These are phyloP conservation scores for Talaromyces ruber DNA, from an alignment of 495 filamentous ascomycete species.

Conservation along the genomic window DNA sequence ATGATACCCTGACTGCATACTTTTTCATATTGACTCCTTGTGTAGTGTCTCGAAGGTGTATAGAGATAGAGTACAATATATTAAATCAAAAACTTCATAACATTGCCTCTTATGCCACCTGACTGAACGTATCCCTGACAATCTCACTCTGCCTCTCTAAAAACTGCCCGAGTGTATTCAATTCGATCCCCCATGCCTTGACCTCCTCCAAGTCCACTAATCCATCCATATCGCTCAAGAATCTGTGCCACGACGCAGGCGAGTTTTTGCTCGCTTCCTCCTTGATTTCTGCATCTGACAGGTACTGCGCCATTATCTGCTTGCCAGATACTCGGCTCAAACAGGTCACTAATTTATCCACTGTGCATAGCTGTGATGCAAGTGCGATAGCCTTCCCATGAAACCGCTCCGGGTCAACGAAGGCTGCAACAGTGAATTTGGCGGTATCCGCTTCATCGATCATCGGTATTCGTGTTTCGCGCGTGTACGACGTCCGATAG, in stretches of 20 bases:
- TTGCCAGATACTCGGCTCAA: constrained; percentile 23
- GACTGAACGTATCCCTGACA: constrained; percentile 16
- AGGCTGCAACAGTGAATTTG: constrained; percentile 32
- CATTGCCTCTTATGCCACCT: background rate
- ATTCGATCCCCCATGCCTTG: constrained; percentile 19
- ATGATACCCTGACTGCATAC: background rate
- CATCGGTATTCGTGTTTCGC: constrained; percentile 24
- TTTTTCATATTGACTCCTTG: background rate
- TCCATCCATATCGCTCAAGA: constrained; percentile 18
- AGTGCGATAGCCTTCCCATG: constrained; percentile 27
- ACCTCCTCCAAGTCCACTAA: constrained; percentile 28
- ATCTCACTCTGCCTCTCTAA: constrained; percentile 25
- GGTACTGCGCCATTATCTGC: constrained; percentile 20
- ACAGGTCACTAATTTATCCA: constrained; percentile 20
- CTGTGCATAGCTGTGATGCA: constrained; percentile 24
- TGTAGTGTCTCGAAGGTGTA: background rate
- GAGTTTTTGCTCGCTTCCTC: constrained; percentile 18
- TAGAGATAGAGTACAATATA: background rate
- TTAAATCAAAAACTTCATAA: background rate
- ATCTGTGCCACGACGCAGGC: constrained; percentile 19
- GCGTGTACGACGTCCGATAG: constrained; percentile 22
- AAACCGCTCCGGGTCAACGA: constrained; percentile 30
- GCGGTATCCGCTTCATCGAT: constrained; percentile 42
- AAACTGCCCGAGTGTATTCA: constrained; percentile 28
- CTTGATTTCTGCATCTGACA: constrained; percentile 30